These are phyloP conservation scores for Elaeis oleifera DNA, from an alignment of 202 grass and related monocot genomes.

Conservation along the genomic window DNA sequence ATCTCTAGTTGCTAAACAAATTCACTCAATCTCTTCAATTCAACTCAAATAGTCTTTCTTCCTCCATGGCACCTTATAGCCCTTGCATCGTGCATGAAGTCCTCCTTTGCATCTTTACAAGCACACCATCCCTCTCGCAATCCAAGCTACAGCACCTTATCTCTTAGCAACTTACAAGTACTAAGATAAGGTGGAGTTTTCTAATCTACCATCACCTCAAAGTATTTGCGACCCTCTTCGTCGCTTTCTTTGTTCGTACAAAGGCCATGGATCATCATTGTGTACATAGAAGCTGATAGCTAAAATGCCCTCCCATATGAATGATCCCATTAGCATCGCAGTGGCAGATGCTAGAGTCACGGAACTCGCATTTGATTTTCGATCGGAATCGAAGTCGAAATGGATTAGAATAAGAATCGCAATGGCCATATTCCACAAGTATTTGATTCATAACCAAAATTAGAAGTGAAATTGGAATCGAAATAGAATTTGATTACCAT, in stretches of 20 bases:
- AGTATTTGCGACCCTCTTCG: slow-evolving; percentile 67
- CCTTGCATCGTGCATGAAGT: slow-evolving; percentile 65
- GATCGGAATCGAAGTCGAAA: too few species aligned
- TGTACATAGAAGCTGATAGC: slow-evolving; percentile 48
- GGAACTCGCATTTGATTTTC: slow-evolving; percentile 20
- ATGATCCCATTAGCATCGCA: slow-evolving; percentile 22
- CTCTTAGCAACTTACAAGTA: slow-evolving; percentile 66
- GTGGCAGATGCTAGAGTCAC: background rate
- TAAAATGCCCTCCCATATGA: slow-evolving; percentile 57
- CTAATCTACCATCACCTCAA: slow-evolving; percentile 78
- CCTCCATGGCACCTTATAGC: slow-evolving; percentile 44
- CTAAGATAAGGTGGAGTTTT: slow-evolving; percentile 69
- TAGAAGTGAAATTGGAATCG: too few species aligned
- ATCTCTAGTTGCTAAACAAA: too few species aligned
- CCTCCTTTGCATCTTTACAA: slow-evolving; percentile 64
- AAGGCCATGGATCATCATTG: slow-evolving; percentile 73
- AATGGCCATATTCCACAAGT: too few species aligned
- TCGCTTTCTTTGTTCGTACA: slow-evolving; percentile 63
- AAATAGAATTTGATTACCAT: too few species aligned
- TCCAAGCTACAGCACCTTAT: slow-evolving; percentile 48
- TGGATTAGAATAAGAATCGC: too few species aligned
- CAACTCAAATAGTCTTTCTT: slow-evolving; percentile 8
- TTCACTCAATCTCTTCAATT: too few species aligned
- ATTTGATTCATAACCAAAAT: too few species aligned
- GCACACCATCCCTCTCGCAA: slow-evolving; percentile 35